Evolutionary conservation across 345 rosid species (phyloP).

Genomic region (Atalantia buxifolia): DNA sequence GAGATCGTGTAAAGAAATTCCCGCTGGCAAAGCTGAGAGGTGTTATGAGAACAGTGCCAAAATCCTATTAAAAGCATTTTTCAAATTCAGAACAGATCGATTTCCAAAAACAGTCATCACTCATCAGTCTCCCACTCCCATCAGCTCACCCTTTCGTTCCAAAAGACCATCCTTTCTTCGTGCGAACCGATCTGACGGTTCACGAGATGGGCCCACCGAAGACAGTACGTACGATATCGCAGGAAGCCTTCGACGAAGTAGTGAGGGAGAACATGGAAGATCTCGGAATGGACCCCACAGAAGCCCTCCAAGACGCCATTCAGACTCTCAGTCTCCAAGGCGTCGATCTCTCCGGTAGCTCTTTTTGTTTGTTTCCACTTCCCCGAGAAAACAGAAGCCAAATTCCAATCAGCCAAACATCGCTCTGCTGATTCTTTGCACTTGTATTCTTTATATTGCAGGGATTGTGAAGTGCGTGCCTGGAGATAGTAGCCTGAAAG

Average conservation of each 20-base stretch:
- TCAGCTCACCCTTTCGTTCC: neutral
- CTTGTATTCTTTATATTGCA: conserved; percentile 11
- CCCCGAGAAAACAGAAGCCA: neutral
- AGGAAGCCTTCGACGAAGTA: conserved; percentile 82
- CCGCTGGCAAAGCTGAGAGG: neutral
- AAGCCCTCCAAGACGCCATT: conserved; percentile 88
- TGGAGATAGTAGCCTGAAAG: conserved; percentile 57
- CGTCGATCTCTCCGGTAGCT: conserved; percentile 84
- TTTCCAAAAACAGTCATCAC: neutral
- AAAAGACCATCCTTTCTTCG: neutral
- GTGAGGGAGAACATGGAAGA: conserved; percentile 87
- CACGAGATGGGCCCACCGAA: conserved; percentile 51
- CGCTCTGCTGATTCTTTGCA: neutral
- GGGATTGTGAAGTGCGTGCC: conserved; percentile 77
- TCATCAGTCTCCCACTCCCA: neutral
- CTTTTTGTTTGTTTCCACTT: conserved; percentile 10
- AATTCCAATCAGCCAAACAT: neutral
- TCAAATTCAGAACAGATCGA: neutral
- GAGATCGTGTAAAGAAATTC: neutral
- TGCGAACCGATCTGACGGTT: neutral
- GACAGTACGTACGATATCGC: conserved; percentile 63
- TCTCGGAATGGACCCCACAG: conserved; percentile 83
- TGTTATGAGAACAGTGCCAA: too few relatives aligned
- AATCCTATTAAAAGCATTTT: neutral
- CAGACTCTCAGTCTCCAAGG: conserved; percentile 80